phyloP scores from a whole-genome alignment of 1,139 yeast genomes.

The Suhomyces guaymorum region DNA sequence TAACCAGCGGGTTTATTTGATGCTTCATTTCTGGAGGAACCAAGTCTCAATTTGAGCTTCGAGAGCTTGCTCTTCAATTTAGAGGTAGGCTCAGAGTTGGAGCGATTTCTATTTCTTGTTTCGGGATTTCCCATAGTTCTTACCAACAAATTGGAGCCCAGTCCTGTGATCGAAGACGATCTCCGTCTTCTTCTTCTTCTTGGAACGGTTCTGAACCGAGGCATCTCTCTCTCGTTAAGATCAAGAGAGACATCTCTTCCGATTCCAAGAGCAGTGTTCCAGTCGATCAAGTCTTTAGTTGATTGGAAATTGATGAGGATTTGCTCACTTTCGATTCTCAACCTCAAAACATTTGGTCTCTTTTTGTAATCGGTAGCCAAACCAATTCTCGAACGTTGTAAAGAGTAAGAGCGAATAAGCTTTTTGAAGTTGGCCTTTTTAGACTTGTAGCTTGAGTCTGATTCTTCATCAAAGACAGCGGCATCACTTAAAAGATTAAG shows the following conservation, averaged over 20 bases:
- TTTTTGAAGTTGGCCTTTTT: slow-evolving; percentile 10
- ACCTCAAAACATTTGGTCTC: slow-evolving; percentile 55
- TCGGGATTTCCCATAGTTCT: slow-evolving; percentile 3
- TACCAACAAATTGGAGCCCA: slow-evolving; percentile 1
- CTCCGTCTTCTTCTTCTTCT: slow-evolving; percentile 48
- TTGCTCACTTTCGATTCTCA: slow-evolving; percentile 71
- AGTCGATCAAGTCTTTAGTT: slow-evolving; percentile 60
- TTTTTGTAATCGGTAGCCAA: slow-evolving; percentile 70
- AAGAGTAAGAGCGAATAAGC: slow-evolving; percentile 51
- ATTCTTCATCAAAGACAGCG: slow-evolving; percentile 9
- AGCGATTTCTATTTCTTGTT: slow-evolving; percentile 17
- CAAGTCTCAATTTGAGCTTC: slow-evolving; percentile 20
- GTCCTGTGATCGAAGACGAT: background rate
- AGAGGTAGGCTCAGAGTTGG: slow-evolving; percentile 18
- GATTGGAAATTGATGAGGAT: slow-evolving; percentile 56
- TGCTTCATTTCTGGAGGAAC: slow-evolving; percentile 6
- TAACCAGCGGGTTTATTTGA: no score
- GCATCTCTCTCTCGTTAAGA: slow-evolving; percentile 57
- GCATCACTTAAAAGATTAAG: slow-evolving; percentile 18
- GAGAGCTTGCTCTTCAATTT: slow-evolving; percentile 24
- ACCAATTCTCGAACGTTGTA: slow-evolving; percentile 71
- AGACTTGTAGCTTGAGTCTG: slow-evolving; percentile 4
- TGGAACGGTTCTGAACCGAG: slow-evolving; percentile 73
- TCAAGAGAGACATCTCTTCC: slow-evolving; percentile 71
- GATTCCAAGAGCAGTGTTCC: slow-evolving; percentile 60